Evolutionary conservation across 2,329 filamentous ascomycete species (phyloP).

Genomic region (Nigrograna mackinnonii): DNA sequence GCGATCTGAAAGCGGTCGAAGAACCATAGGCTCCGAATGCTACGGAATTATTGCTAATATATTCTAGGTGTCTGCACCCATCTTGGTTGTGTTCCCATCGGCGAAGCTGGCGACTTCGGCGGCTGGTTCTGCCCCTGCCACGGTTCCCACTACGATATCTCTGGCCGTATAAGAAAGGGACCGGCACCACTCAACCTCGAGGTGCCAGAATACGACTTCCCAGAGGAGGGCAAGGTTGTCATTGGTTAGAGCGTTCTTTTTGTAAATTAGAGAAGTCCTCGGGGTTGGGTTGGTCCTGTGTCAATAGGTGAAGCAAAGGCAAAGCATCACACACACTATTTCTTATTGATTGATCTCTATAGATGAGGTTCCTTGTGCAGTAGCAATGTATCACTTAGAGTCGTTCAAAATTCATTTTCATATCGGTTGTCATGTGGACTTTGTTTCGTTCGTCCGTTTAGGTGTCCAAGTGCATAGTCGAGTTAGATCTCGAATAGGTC

Average conservation of each 20-base stretch:
- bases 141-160: conserved; percentile 99
- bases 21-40: no score
- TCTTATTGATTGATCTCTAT: conserved; percentile 29
- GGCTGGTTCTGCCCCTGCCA: conserved; percentile 99
- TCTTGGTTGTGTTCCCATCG: conserved; percentile 97
- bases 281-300: conserved; percentile 18
- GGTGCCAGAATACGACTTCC: conserved; percentile 90
- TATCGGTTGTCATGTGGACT: no score
- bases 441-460: no score
- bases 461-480: no score
- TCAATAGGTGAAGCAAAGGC: conserved; percentile 34
- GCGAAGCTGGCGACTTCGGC: conserved; percentile 96
- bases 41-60: conserved; percentile 23
- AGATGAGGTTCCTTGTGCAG: conserved; percentile 33
- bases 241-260: conserved; percentile 72
- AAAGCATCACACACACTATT: conserved; percentile 22
- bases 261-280: conserved; percentile 22
- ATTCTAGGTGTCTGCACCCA: conserved; percentile 91
- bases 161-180: conserved; percentile 95
- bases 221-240: conserved; percentile 82
- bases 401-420: not conserved
- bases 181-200: conserved; percentile 97
- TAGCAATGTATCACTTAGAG: conserved; percentile 39
- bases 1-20: no score
- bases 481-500: no score